Evolutionary conservation across 345 rosid genomes (phyloP), one percentile per base, ranked within the genome.

Genomic region (Ricinus communis): DNA sequence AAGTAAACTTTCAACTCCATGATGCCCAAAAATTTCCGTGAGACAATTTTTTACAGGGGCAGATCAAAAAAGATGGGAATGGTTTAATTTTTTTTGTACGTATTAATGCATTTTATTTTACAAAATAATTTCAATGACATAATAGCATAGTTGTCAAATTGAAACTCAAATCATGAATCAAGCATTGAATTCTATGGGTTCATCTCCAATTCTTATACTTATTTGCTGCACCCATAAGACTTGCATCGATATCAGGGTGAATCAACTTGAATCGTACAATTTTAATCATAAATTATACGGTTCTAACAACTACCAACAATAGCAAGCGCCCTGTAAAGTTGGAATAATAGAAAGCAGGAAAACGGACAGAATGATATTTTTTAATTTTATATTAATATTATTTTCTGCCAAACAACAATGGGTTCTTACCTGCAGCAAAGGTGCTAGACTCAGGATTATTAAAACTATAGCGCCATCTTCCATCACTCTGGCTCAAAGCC

Each of bases 401-500:
- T 9, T 18, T 15, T 55, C 18, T 8, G 25, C 47, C 14, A n/a
- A 62, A 60, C 30, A 71, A 16, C 45, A 8, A 64, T 13, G 59
- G 60, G 71, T 56, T 24, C 69, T 81, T 83, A 96, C 99, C 99
- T 41, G 98, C 95, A 73, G 99, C 98, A 78, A 76, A 82, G 54
- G 95, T 85, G 75, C 99, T 93, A 46, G 98, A 88, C 69, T 82
- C 95, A 0, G 96, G 89, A 78, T 86, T 89, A 74, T 79, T 84
- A 45, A 90, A 83, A 85, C 88, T 90, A 77, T 81, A 87, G 40
- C 93, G 91, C 98, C 98, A 93, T 77, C 85, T 86, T 80, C 99
- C 98, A 87, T 96, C 97, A 74, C 86, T 89, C 79, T 93, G 98
- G 84, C 99, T 85, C 31, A 96, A 82, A 80, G 91, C 90, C 99